Base-by-base conservation (phyloP, 257 asterid species). In the Linaria vulgaris region DNA sequence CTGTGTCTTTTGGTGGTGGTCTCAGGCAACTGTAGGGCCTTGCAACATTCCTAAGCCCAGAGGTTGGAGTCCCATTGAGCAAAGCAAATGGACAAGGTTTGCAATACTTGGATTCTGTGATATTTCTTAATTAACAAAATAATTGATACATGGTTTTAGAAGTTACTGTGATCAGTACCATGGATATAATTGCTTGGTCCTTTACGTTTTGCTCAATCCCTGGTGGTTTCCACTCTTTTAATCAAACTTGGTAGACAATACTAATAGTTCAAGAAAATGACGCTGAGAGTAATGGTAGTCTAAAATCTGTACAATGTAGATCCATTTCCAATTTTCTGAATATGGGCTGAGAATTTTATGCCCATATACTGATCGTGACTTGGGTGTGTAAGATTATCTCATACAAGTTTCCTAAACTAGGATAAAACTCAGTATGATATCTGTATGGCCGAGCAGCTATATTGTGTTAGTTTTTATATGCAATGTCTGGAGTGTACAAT, bases 1-100 rank as follows among this genome's bases (percentile, higher is more conserved):
- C 12, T 38, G 53, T 38, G 53, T 67, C 55, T 68, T 60, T 70
- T 63, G 67, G 24, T 63, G 67, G 24, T 73, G 74, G 59, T 80
- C 66, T 75, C 88, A 90, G 99, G 99, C 97, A 74, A 82, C 88
- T 59, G 71, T 79, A 52, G 99, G 99, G 61, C 95, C 97, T 65
- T 94, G 97, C 81, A 87, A 87, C 55, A 70, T 78, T 76, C 91
- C 95, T 70, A 90, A 94, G 82, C 99, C 99, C 66, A 86, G 86
- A 79, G 85, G 79, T 25, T 94, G 99, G 99, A 90, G 86, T 80
- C 95, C 97, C 56, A 71, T 88, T 57, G 97, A 94, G 74, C 96
- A 85, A 71, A 84, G 92, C 88, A 94, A 94, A 77, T 90, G 99
- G 99, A 84, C 82, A 64, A 94, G 99, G 96, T 92, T 72, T 72